Evolutionary conservation across 2,329 filamentous ascomycete genomes (phyloP).

Genomic region (Chlorencoelia australis): DNA sequence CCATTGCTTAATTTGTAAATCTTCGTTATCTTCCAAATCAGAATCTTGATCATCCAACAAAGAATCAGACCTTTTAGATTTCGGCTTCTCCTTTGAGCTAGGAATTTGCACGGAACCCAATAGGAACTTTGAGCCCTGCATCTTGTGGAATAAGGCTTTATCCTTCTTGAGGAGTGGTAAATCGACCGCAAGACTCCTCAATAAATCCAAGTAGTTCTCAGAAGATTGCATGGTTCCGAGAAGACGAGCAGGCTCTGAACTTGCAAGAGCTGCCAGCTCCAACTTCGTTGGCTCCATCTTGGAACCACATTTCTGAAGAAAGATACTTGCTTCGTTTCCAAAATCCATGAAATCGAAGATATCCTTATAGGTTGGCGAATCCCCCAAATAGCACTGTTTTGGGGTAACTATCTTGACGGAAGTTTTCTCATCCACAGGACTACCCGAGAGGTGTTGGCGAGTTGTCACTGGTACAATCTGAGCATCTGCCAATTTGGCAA

Average conservation of each 20-base stretch:
- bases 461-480: slow-evolving; percentile 60
- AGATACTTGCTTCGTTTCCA: slow-evolving; percentile 75
- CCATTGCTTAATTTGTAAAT: slow-evolving; percentile 40
- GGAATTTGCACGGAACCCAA: slow-evolving; percentile 70
- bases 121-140: slow-evolving; percentile 68
- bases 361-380: slow-evolving; percentile 58
- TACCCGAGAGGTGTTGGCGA: slow-evolving; percentile 19
- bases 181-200: slow-evolving; percentile 72
- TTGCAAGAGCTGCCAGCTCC: slow-evolving; percentile 78
- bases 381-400: slow-evolving; percentile 71
- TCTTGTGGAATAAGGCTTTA: slow-evolving; percentile 63
- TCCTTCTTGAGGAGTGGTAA: slow-evolving; percentile 62
- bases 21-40: slow-evolving; percentile 34
- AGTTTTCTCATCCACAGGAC: slow-evolving; percentile 31
- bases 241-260: slow-evolving; percentile 71
- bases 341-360: slow-evolving; percentile 98
- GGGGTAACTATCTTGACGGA: slow-evolving; percentile 52
- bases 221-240: slow-evolving; percentile 68
- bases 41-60: slow-evolving; percentile 30
- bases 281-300: slow-evolving; percentile 82
- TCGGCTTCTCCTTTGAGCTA: slow-evolving; percentile 16
- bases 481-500: slow-evolving; percentile 51
- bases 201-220: slow-evolving; percentile 77
- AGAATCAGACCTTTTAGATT: slow-evolving; percentile 8
- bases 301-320: slow-evolving; percentile 78